Evolutionary conservation across 2,329 filamentous ascomycete genomes (phyloP).

Genomic region (Zalaria sp.): DNA sequence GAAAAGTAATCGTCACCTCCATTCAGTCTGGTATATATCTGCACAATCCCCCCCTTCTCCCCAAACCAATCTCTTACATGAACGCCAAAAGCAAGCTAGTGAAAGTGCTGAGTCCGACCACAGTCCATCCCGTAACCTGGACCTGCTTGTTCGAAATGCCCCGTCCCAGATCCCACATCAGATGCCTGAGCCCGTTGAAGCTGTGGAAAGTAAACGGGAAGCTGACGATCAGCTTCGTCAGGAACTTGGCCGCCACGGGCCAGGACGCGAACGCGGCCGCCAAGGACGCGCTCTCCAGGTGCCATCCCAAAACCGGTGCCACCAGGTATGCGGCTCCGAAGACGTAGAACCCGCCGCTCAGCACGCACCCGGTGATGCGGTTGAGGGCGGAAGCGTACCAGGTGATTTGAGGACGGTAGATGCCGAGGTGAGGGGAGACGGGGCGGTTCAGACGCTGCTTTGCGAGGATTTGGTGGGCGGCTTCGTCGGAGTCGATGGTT

Average conservation of each 20-base stretch:
- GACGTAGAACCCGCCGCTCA: conserved; percentile 63
- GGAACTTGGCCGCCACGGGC: conserved; percentile 43
- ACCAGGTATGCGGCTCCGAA: conserved; percentile 71
- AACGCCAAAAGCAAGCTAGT: neutral
- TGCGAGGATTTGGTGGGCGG: conserved; percentile 44
- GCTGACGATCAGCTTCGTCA: conserved; percentile 43
- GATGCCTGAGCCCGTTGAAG: conserved; percentile 57
- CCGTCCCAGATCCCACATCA: conserved; percentile 53
- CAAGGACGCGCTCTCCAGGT: conserved; percentile 50
- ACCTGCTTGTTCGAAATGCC: conserved; percentile 51
- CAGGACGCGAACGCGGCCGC: conserved; percentile 49
- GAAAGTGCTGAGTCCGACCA: conserved; percentile 40
- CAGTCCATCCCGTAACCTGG: conserved; percentile 49
- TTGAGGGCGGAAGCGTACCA: conserved; percentile 65
- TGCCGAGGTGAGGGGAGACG: conserved; percentile 68
- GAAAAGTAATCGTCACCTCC: no score
- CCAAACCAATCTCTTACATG: neutral
- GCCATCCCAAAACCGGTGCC: conserved; percentile 60
- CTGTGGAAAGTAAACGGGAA: conserved; percentile 54
- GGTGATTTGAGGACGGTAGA: conserved; percentile 79
- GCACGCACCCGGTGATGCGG: conserved; percentile 63
- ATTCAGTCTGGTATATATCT: no score
- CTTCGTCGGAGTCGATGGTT: neutral
- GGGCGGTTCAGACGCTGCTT: conserved; percentile 71
- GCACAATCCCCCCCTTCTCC: no score